Percentiles rank a stretch among this genome's conserved stretches.
Conservation (phyloP, 108 stramenopile species). For the Skeletonema tropicum region DNA sequence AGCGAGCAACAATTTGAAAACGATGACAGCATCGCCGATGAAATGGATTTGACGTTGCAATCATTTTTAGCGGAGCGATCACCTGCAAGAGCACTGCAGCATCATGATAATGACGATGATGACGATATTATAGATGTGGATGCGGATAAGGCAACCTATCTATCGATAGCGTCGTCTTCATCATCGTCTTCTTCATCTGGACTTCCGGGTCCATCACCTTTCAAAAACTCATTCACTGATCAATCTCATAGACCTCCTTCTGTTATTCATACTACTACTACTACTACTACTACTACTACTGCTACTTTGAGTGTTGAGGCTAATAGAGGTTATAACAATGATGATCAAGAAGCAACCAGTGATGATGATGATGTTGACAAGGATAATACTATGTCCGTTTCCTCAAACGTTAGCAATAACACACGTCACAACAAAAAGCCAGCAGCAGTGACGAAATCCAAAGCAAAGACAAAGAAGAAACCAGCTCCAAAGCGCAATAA, state of each 20-base stretch:
- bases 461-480: neutral
- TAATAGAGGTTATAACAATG: neutral
- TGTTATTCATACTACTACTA: conserved; percentile 9
- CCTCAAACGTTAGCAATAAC: neutral
- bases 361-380: neutral
- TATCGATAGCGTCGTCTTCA: conserved; percentile 5
- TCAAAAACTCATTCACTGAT: neutral
- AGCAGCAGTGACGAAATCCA: neutral
- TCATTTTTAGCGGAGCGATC: neutral
- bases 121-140: conserved; percentile 7
- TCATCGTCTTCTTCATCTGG: conserved; percentile 16
- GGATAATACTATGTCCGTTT: neutral
- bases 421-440: neutral
- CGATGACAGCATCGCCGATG: neutral
- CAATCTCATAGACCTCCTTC: conserved; percentile 6
- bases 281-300: too few species aligned
- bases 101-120: neutral
- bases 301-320: neutral
- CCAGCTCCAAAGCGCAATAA: neutral
- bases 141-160: conserved; percentile 1
- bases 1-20: neutral
- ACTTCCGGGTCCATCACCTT: conserved; percentile 15
- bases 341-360: too few species aligned
- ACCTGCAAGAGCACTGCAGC: neutral
- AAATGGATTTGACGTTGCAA: neutral